A percentile compares a stretch with the other conserved stretches of the same genome.
Evolutionary conservation across 2,329 filamentous ascomycete genomes (phyloP).

Genomic region (Penicillium digitatum): DNA sequence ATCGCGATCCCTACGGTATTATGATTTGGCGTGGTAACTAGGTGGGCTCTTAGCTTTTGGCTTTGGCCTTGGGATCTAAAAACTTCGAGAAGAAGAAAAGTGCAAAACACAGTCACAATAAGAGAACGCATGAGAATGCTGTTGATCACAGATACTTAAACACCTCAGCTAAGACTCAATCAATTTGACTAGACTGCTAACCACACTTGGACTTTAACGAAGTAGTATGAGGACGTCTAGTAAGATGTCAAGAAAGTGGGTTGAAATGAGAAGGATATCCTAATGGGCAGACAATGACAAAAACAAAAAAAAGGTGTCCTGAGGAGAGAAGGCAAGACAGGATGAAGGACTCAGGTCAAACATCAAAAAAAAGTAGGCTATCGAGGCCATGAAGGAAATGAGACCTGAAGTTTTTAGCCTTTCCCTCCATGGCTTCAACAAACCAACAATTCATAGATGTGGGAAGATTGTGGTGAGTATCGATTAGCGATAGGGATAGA

Average conservation of each 20-base stretch:
- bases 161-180: not conserved
- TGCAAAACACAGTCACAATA: not conserved
- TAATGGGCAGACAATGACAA: constrained; percentile 15
- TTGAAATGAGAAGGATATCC: constrained; percentile 29
- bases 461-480: not conserved
- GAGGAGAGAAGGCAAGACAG: constrained; percentile 2
- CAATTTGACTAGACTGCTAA: not conserved
- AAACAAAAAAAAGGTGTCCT: constrained; percentile 17
- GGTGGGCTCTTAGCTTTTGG: not conserved
- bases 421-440: not conserved
- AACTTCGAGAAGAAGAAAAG: not conserved
- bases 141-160: not conserved
- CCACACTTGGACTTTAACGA: not conserved
- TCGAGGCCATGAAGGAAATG: not conserved
- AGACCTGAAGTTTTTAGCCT: not conserved
- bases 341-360: not conserved
- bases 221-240: not conserved
- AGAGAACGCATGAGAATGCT: not conserved
- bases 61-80: not conserved
- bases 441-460: not conserved
- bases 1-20: constrained; percentile 85
- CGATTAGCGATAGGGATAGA: not conserved
- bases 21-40: constrained; percentile 41
- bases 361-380: not conserved
- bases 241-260: constrained; percentile 13